phyloP scores from a whole-genome alignment of 306 rosid genomes.

The Rosa persica region DNA sequence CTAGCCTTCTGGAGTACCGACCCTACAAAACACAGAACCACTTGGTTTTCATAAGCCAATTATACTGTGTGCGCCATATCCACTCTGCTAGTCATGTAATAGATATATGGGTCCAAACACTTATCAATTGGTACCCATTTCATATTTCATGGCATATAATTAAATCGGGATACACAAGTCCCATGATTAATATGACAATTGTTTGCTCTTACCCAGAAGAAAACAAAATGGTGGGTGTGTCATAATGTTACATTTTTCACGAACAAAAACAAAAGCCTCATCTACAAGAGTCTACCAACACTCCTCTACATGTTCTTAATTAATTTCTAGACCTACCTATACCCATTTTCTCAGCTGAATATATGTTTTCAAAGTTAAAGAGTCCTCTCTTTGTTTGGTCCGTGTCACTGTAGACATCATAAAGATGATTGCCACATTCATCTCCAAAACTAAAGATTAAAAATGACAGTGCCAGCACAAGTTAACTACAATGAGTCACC shows the following conservation, averaged over 20 bases:
- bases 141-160: neutral
- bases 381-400: conserved; percentile 39
- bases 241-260: conserved; percentile 1
- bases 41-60: neutral
- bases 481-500: neutral
- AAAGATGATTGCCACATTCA: neutral
- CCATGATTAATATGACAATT: neutral
- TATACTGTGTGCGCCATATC: neutral
- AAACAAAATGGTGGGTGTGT: conserved; percentile 24
- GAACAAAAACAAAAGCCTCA: conserved; percentile 17
- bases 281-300: conserved; percentile 7
- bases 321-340: neutral
- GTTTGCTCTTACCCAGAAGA: conserved; percentile 1
- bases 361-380: conserved; percentile 25
- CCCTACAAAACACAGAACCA: neutral
- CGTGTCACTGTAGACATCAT: neutral
- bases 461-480: neutral
- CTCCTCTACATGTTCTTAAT: neutral
- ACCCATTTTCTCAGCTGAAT: neutral
- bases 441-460: neutral
- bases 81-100: neutral
- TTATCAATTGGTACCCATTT: neutral
- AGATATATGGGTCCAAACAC: neutral
- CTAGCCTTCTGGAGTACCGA: no score
- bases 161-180: neutral